Percentiles rank a stretch among this genome's conserved stretches.
Conservation (phyloP, 257 asterid genomes). For the Eucommia ulmoides region DNA sequence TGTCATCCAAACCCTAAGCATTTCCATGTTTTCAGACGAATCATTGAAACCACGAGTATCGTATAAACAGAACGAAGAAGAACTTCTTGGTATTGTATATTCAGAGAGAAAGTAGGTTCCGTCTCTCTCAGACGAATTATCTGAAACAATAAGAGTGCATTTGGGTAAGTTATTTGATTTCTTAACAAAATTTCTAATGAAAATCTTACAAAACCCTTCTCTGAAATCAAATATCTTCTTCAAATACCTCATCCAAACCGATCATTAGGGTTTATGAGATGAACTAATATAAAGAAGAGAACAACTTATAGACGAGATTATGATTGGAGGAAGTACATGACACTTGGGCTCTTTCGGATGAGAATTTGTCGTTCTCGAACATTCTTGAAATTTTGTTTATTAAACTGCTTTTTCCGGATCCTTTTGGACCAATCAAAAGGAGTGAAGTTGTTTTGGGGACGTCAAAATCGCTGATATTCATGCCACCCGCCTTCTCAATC, state of each 20-base stretch:
- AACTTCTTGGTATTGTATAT: constrained; percentile 51
- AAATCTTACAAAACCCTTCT: no score
- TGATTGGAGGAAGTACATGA: no score
- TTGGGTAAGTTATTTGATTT: no score
- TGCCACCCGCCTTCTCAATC: constrained; percentile 32
- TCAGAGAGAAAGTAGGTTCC: constrained; percentile 65
- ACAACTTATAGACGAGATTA: no score
- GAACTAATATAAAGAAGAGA: no score
- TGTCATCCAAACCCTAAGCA: constrained; percentile 46
- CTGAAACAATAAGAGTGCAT: constrained; percentile 31
- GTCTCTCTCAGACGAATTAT: constrained; percentile 28
- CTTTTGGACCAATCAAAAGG: constrained; percentile 59
- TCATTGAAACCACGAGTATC: constrained; percentile 61
- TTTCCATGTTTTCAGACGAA: constrained; percentile 27
- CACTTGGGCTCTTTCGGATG: constrained; percentile 67
- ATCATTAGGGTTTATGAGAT: no score
- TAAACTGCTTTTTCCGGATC: constrained; percentile 89
- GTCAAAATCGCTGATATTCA: constrained; percentile 13
- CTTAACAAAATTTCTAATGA: no score
- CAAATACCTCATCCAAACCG: no score
- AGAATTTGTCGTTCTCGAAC: constrained; percentile 28
- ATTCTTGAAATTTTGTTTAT: constrained; percentile 54
- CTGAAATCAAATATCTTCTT: no score
- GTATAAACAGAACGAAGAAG: constrained; percentile 45
- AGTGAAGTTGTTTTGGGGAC: constrained; percentile 42